Evolutionary conservation across 495 filamentous ascomycete species (phyloP).

Genomic region (Tuber umbilicatum): DNA sequence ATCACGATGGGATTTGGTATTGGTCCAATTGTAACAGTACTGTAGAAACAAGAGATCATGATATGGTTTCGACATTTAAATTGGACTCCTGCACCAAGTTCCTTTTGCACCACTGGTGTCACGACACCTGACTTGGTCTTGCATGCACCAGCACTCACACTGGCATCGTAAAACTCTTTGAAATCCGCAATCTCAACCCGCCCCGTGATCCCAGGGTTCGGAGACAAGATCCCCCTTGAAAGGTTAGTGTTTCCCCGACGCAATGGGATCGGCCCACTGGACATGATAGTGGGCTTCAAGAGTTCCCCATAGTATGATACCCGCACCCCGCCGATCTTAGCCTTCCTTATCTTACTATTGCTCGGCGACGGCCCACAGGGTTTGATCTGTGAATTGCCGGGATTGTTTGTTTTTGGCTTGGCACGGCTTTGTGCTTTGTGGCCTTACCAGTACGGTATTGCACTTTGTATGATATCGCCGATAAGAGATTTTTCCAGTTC

Average conservation of each 20-base stretch:
- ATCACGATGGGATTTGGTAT: not conserved
- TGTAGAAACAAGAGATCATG: not conserved
- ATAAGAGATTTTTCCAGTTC: not conserved
- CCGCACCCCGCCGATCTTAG: not conserved
- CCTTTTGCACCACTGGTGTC: not conserved
- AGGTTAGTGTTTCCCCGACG: not conserved
- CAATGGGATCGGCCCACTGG: too few species aligned
- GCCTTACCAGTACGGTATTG: too few species aligned
- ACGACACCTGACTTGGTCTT: not conserved
- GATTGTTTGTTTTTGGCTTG: not conserved
- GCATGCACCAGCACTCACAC: too few species aligned
- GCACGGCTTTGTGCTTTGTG: not conserved
- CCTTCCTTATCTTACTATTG: not conserved
- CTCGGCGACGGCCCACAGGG: not conserved
- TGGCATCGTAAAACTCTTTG: not conserved
- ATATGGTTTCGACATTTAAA: not conserved
- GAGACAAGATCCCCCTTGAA: not conserved
- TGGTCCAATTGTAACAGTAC: not conserved
- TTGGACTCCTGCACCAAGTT: not conserved
- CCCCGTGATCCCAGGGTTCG: not conserved
- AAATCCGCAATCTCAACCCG: not conserved
- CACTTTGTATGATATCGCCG: not conserved
- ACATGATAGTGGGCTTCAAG: too few species aligned
- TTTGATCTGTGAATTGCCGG: not conserved
- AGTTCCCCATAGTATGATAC: not conserved